Base-by-base conservation (phyloP, 768 basidiomycete genomes). In the Lactarius indigo region DNA sequence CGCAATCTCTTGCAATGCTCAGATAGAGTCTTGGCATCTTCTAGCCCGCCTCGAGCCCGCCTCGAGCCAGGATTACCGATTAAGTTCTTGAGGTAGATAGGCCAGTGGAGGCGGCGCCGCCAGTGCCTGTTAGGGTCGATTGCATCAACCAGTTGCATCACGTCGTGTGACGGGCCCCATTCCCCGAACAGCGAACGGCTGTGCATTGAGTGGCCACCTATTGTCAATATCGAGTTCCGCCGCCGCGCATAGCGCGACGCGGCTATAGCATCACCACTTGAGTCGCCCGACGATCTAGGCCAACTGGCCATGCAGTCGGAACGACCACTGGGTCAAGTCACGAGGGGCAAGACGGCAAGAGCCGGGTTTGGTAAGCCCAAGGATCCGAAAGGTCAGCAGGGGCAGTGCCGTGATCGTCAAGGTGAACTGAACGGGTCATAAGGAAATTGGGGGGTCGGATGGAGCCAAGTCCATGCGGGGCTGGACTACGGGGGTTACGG, bases 401-500 rank as follows among this genome's bases (percentile, higher is more conserved):
- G 30, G 23, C 20, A 26, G 30, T 17, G 56, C 20, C 26, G 39
- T 59, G 65, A 66, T 66, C 65, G 56, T 63, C 65, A 57, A 62
- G n/a, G n/a, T n/a, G 41, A 47, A 33, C 42, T 23, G 63, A 64
- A 47, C 8, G 44, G 35, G 64, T 58, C 64, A 64, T 56, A 30
- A 15, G 33, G 64, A 56, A 47, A 54, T 66, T 35, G 57, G 35
- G 64, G 54, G 50, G 23, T 41, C 57, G 57, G 44, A 57, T 50
- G 44, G 61, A 59, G 50, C 57, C 50, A 58, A 62, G 61, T 58
- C 61, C 50, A 66, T 44, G 61, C 35, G 28, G 61, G 65, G 61
- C 65, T 66, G 65, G 65, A 63, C 61, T 23, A 28, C 50, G 39
- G 28, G 28, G 5, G 30, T 66, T 66, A 66, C 65, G 65, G 57